Evolutionary conservation across 163 green algal species (phyloP), one percentile per base, ranked within the genome.

Genomic region (Volvox carteri): DNA sequence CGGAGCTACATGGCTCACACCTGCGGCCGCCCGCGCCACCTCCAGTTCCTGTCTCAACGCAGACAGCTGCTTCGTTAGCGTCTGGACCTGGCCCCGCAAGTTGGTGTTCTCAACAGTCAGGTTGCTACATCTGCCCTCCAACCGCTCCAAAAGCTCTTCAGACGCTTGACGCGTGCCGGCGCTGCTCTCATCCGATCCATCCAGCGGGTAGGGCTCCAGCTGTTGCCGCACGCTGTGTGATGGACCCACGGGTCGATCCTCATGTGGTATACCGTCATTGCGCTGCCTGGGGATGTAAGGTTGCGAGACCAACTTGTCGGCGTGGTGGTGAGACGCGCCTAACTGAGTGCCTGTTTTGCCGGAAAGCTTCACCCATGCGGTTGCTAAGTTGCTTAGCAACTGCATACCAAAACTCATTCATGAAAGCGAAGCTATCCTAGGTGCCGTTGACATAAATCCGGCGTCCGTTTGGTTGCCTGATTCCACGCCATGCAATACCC

Each of bases 81-180:
- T 46, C 46, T 41, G 65, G 33, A 83, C 84, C 81, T 88, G 84
- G 4, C 50, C 28, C 4, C 70, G 37, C 28, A 89, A 41, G 50
- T 25, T 76, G 23, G 41, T 28, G 70, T 89, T 89, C 39, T 89
- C 84, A 6, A 83, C 84, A 4, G 84, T 89, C 52, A 89, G 39
- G 28, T 62, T 78, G 52, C 68, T 73, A 28, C 70, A 89, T 18
- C 52, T 68, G 46, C 60, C 68, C 70, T 83, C 68, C 4, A 89
- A 28, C 68, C 72, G 52, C 35, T 84, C 68, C 52, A 89, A 11
- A 23, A 89, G 68, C 8, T 89, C 68, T 7, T 50, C 44, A 3
- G 65, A 80, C 11, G 21, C 81, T 46, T 44, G 42, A 7, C 80
- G 60, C 42, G 37, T 8, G n/a, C 50, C 75, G 7, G 1, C n/a